These are phyloP conservation scores for Camelina laxa DNA, from an alignment of 345 rosid genomes.

Conservation along the genomic window DNA sequence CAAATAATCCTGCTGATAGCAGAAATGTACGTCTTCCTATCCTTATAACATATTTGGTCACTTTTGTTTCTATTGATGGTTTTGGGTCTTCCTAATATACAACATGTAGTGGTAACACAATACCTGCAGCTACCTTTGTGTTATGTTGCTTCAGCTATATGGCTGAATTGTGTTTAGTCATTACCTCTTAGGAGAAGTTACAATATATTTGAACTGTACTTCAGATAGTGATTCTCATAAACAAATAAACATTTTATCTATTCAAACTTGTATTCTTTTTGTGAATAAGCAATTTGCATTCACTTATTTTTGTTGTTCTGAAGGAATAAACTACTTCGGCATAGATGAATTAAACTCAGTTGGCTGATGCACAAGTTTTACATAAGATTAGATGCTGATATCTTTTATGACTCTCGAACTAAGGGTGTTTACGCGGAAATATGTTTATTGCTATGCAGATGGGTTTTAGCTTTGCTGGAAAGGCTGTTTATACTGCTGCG, in stretches of 20 bases:
- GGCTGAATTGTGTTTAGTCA: neutral
- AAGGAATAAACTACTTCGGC: constrained; percentile 4
- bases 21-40: constrained; percentile 62
- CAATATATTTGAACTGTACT: too few species aligned
- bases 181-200: constrained; percentile 14
- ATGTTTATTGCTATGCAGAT: constrained; percentile 55
- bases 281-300: constrained; percentile 14
- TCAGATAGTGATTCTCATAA: too few species aligned
- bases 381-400: constrained; percentile 3
- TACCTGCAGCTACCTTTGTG: neutral
- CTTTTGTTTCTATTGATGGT: neutral
- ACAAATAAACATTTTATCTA: too few species aligned
- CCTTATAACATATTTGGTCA: constrained; percentile 7
- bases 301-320: neutral
- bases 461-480: constrained; percentile 92
- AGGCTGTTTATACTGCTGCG: constrained; percentile 83
- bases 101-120: neutral
- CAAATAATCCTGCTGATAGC: constrained; percentile 62
- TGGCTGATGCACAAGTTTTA: constrained; percentile 14
- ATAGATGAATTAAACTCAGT: constrained; percentile 18
- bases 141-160: constrained; percentile 17
- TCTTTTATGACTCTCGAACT: constrained; percentile 4
- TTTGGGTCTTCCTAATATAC: neutral
- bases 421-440: constrained; percentile 1
- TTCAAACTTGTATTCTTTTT: constrained; percentile 15